phyloP scores from a whole-genome alignment of 345 rosid genomes.

The Populus pruinosa region DNA sequence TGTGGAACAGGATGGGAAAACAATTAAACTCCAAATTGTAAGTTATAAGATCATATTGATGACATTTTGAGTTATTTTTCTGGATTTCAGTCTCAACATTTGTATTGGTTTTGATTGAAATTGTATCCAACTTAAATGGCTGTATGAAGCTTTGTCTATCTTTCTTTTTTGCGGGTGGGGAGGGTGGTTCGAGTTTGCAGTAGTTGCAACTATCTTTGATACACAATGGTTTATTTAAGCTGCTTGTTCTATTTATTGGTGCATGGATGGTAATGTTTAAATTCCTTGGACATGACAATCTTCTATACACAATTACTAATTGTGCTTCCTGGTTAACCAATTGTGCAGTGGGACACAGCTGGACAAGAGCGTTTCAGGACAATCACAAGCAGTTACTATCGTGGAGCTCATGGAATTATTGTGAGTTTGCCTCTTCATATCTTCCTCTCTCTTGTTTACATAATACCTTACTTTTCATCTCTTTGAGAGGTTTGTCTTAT shows the following conservation, averaged over 20 bases:
- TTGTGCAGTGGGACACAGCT: constrained; percentile 36
- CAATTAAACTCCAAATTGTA: constrained; percentile 37
- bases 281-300: neutral
- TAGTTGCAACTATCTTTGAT: neutral
- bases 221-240: neutral
- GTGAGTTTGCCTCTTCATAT: constrained; percentile 6
- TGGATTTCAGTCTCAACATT: neutral
- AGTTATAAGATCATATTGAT: neutral
- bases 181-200: neutral
- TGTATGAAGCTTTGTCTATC: neutral
- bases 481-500: neutral
- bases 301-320: neutral
- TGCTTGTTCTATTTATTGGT: neutral
- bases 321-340: neutral
- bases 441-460: neutral
- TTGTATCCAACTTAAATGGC: neutral
- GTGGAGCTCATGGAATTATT: constrained; percentile 37
- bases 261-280: neutral
- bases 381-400: constrained; percentile 36
- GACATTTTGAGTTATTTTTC: neutral
- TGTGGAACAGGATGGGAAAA: constrained; percentile 37
- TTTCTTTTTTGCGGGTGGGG: neutral
- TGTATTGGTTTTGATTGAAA: neutral
- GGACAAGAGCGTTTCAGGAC: constrained; percentile 40
- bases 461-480: neutral